Evolutionary conservation across 2,329 filamentous ascomycete genomes (phyloP).

Genomic region (Pseudocercospora fuligena): DNA sequence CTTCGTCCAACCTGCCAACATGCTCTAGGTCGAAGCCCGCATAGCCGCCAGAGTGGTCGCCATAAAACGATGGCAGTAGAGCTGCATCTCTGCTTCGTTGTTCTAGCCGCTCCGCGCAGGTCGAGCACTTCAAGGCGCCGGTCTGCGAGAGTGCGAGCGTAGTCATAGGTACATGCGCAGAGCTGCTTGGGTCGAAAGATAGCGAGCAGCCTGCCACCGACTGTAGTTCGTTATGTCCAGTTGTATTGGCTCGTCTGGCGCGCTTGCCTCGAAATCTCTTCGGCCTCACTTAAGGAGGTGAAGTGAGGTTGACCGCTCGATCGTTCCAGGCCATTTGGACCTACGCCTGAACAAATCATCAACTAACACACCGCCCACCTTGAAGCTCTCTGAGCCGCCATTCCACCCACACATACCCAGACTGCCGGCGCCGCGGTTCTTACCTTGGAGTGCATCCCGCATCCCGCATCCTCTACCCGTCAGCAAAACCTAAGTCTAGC

Average conservation of each 20-base stretch:
- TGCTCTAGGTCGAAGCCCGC: not conserved
- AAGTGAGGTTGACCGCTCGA: not conserved
- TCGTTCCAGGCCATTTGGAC: not conserved
- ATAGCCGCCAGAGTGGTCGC: too few relatives aligned
- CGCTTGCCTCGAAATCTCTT: not conserved
- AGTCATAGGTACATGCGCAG: too few relatives aligned
- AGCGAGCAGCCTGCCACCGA: too few relatives aligned
- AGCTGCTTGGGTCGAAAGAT: too few relatives aligned
- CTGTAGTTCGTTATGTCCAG: too few relatives aligned
- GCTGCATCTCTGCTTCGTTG: not conserved
- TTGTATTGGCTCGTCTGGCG: not conserved
- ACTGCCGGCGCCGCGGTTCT: not conserved
- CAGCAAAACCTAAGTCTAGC: not conserved
- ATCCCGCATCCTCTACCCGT: not conserved
- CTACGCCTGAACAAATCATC: not conserved
- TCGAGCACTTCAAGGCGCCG: too few relatives aligned
- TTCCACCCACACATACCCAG: constrained; percentile 6
- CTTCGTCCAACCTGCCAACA: not conserved
- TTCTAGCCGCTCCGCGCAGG: too few relatives aligned
- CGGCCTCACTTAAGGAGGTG: not conserved
- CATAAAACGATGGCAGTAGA: too few relatives aligned
- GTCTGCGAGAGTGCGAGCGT: too few relatives aligned
- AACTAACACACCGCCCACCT: not conserved
- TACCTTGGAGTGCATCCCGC: not conserved
- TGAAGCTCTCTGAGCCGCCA: not conserved